Percentiles rank a stretch among this genome's conserved stretches.
Evolutionary conservation across 257 asterid species (phyloP).

Genomic region (Apocynum venetum): DNA sequence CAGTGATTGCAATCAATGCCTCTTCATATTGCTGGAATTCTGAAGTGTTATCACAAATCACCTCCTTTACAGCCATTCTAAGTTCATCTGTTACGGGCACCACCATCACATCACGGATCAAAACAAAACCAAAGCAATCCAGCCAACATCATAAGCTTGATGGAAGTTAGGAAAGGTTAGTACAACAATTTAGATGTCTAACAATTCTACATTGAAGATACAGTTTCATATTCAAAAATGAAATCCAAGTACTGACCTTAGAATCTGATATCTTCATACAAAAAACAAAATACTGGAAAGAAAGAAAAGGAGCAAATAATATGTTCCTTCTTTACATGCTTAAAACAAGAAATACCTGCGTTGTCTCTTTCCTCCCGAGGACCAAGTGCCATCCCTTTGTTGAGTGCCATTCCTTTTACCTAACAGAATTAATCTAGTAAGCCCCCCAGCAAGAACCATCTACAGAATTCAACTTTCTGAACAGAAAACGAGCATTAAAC

Average conservation of each 20-base stretch:
- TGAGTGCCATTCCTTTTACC: slow-evolving; percentile 96
- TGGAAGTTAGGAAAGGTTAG: not conserved
- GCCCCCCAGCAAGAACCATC: not conserved
- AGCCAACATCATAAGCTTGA: not conserved
- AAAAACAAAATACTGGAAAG: not conserved
- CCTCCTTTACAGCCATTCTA: slow-evolving; percentile 94
- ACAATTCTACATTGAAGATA: not conserved
- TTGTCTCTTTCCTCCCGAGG: slow-evolving; percentile 73
- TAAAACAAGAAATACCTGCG: slow-evolving; percentile 55
- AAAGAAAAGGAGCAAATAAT: not conserved
- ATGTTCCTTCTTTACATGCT: not conserved
- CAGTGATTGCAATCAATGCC: slow-evolving; percentile 86
- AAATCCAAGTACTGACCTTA: not conserved
- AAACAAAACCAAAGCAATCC: slow-evolving; percentile 7
- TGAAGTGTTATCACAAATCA: slow-evolving; percentile 59
- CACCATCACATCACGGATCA: slow-evolving; percentile 2
- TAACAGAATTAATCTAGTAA: slow-evolving; percentile 28
- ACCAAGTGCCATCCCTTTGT: slow-evolving; percentile 63
- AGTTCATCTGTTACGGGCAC: slow-evolving; percentile 54
- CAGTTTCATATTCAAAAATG: not conserved
- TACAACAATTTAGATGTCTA: not conserved
- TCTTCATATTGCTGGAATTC: slow-evolving; percentile 68
- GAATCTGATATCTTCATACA: not conserved
- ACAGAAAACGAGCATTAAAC: not conserved
- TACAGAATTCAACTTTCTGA: not conserved